Percentiles rank a stretch among this genome's conserved stretches.
Evolutionary conservation across 768 basidiomycete species (phyloP).

Genomic region (Gymnopilus junonius): DNA sequence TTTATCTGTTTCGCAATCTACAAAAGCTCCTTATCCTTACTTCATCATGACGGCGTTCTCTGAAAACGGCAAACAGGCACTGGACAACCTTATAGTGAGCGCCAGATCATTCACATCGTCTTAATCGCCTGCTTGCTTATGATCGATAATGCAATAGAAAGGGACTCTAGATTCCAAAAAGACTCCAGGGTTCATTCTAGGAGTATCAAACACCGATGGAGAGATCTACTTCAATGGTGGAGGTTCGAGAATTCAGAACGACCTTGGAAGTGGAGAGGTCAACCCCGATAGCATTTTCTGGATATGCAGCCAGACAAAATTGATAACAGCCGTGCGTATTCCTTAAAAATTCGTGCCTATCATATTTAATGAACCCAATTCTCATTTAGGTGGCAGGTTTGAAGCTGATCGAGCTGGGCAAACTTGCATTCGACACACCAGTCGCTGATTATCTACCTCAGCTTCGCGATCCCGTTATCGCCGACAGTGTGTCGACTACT

Average conservation of each 20-base stretch:
- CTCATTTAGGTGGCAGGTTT: too few species aligned
- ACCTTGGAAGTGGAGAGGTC: conserved; percentile 30
- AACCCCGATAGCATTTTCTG: conserved; percentile 39
- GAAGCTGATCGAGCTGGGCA: conserved; percentile 37
- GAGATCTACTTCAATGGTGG: conserved; percentile 36
- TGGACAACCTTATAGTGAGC: conserved; percentile 23
- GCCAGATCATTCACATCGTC: too few species aligned
- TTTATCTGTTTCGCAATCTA: too few species aligned
- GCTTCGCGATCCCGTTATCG: conserved; percentile 31
- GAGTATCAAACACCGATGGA: conserved; percentile 28
- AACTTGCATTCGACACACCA: conserved; percentile 28
- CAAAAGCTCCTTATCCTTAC: too few species aligned
- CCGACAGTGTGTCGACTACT: conserved; percentile 24
- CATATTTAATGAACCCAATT: too few species aligned
- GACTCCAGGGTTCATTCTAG: conserved; percentile 27
- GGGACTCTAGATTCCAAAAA: conserved; percentile 12
- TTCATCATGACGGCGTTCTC: conserved; percentile 21
- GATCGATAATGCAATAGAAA: too few species aligned
- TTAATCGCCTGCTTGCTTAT: too few species aligned
- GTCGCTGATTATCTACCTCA: conserved; percentile 32
- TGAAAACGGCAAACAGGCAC: conserved; percentile 11
- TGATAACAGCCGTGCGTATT: too few species aligned
- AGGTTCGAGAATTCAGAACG: conserved; percentile 26
- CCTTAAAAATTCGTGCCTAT: too few species aligned
- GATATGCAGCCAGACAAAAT: conserved; percentile 45